These are phyloP conservation scores for Globisporangium okanoganense DNA, from an alignment of 352 stramenopile species.

Conservation along the genomic window DNA sequence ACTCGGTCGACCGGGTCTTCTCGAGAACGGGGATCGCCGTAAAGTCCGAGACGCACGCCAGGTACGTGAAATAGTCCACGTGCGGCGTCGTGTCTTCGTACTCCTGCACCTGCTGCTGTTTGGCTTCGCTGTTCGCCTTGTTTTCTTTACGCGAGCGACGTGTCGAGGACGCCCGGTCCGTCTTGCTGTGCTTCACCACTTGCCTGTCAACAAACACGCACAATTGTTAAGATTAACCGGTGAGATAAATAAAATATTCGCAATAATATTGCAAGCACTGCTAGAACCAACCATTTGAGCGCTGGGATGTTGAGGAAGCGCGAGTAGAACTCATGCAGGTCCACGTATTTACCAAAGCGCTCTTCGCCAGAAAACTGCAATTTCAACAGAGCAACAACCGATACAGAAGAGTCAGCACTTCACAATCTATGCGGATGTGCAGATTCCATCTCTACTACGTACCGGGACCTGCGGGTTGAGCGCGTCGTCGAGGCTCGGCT, in stretches of 20 bases:
- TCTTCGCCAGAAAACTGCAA: constrained; percentile 87
- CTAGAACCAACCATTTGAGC: constrained; percentile 37
- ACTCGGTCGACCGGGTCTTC: constrained; percentile 51
- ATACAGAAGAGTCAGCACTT: constrained; percentile 1
- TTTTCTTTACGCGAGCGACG: constrained; percentile 17
- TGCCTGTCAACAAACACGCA: constrained; percentile 15
- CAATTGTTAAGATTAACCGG: not conserved
- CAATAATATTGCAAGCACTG: not conserved
- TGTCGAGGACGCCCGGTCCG: constrained; percentile 14
- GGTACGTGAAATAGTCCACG: constrained; percentile 74
- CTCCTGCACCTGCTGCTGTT: not conserved
- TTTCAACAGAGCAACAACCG: not conserved
- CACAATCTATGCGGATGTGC: too few species aligned
- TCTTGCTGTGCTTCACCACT: constrained; percentile 23
- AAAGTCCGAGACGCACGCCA: constrained; percentile 68
- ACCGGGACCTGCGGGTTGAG: constrained; percentile 62
- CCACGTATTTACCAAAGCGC: constrained; percentile 88
- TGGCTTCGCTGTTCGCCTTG: constrained; percentile 6
- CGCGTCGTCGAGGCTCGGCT: constrained; percentile 53
- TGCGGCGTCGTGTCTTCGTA: constrained; percentile 17
- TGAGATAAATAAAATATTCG: not conserved
- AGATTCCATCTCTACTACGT: constrained; percentile 11
- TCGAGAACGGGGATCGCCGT: constrained; percentile 47
- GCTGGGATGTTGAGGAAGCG: constrained; percentile 73
- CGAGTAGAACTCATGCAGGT: constrained; percentile 82